Evolutionary conservation across 129 eudicot species (phyloP), one percentile per base, ranked within the genome.

Genomic region (Smallanthus sonchifolius): DNA sequence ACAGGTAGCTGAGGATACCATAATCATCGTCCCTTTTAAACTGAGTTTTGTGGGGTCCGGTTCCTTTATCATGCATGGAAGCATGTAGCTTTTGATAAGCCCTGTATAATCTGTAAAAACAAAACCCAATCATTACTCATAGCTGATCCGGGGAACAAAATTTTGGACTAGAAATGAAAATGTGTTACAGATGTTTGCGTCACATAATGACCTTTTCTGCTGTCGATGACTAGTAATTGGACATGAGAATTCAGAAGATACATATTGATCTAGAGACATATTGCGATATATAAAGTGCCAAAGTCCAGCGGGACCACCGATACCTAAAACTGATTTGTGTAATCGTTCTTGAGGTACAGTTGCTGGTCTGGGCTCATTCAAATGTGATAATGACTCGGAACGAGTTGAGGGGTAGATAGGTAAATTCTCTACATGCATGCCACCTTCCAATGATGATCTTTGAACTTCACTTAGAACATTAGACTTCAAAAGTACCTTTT

Each of bases 261-360:
- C 94, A 68, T 86, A 94, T 44, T 94, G 99, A 74, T 94, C 97
- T 54, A 88, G 81, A 86, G 85, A 88, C 37, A 85, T 84, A 77
- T 91, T 91, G 39, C 90, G 92, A 66, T 94, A 94, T 4, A 94
- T 80, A 67, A 94, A 94, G 87, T 94, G 99, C 97, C 97, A 94
- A 61, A 94, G 91, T 48, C 99, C 99, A 82, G 89, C 89, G 6
- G 96, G 97, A 69, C 99, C 98, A 79, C 98, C 96, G 47, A 73
- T 73, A 34, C 90, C 92, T 48, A 59, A 40, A 56, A 77, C 75
- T 36, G 86, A 69, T 28, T 88, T 92, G 9, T 83, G 42, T 67
- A 61, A 75, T 77, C 81, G 72, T 17, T 82, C 72, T 49, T 84
- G 91, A 61, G 67, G 67, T 61, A 61, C 43, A 14, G 67, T 34